Base-by-base conservation (phyloP, 2,329 filamentous ascomycete genomes). In the Arthrinium phaeospermum region DNA sequence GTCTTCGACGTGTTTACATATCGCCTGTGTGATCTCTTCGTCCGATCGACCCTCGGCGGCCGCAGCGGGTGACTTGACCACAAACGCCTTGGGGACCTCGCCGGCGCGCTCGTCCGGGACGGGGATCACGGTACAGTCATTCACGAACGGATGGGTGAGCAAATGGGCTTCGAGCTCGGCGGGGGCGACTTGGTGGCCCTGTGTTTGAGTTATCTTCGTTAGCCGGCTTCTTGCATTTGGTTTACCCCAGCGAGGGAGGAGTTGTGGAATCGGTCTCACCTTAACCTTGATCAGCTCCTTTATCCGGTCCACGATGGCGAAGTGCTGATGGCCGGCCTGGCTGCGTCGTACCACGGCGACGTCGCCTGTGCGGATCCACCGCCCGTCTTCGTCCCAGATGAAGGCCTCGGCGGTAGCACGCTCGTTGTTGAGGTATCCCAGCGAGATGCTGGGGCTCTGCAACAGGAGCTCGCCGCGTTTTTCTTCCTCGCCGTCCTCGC, bases 391-490 rank as follows among this genome's bases (percentile, higher is more conserved):
- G 70, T 91, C 86, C 74, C 83, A 84, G 0, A 91, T 79, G 78
- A 94, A 98, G 0, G 95, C 96, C 80, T 97, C 94, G 70, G 88
- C 86, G 27, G 91, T 97, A 3, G 95, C 94, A 78, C 93, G 92
- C 64, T 93, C 91, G 78, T 98, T 97, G 83, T 97, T 93, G 70
- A 97, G 84, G 77, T 98, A 98, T 0, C 95, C 95, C 0, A 98
- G 82, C 0, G 93, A 91, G 0, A 97, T 89, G 0, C 91, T 91
- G 0, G 94, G 95, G 0, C 90, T 90, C 79, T 94, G 93, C 30
- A 97, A 89, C 24, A 94, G 86, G 19, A 98, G 87, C 81, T 98
- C 95, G 47, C 95, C 95, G 0, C 92, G 93, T 67, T 91, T 89
- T 74, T 95, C 84, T 76, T 83, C 80, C 30, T 79, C 87, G 0